Evolutionary conservation across 2,329 filamentous ascomycete species (phyloP).

Genomic region (Penicillium sp.): DNA sequence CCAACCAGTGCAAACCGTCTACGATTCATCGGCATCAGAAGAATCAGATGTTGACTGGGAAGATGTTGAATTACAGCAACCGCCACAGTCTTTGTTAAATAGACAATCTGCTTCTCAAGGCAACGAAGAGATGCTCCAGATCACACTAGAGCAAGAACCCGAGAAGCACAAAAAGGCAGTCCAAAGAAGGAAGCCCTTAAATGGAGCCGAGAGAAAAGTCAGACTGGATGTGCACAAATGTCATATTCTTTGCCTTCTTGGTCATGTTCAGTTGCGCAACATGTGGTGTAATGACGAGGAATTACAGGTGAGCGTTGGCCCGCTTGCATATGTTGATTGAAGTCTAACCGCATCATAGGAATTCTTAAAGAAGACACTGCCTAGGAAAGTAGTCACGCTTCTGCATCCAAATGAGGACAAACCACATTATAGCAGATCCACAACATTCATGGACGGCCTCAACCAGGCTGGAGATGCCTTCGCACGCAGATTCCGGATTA

Average conservation of each 20-base stretch:
- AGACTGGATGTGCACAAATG: conserved; percentile 79
- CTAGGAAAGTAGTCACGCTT: conserved; percentile 62
- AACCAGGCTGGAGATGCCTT: conserved; percentile 66
- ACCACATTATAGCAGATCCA: conserved; percentile 71
- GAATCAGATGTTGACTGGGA: conserved; percentile 65
- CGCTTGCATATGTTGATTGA: not conserved
- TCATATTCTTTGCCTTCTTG: conserved; percentile 78
- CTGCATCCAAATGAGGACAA: conserved; percentile 66
- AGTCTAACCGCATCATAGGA: conserved; percentile 21
- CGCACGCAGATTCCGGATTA: conserved; percentile 67
- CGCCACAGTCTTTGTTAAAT: conserved; percentile 18
- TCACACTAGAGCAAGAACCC: conserved; percentile 37
- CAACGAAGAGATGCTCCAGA: conserved; percentile 32
- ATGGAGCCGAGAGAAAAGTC: conserved; percentile 55
- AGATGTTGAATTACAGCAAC: conserved; percentile 51
- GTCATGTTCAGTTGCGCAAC: conserved; percentile 74
- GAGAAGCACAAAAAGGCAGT: conserved; percentile 23
- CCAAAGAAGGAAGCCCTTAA: conserved; percentile 51
- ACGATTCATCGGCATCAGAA: conserved; percentile 48
- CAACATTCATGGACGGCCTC: conserved; percentile 76
- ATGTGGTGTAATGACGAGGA: conserved; percentile 78
- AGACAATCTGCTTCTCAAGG: conserved; percentile 2
- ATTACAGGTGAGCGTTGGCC: conserved; percentile 54
- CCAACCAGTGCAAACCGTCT: conserved; percentile 31
- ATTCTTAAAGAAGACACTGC: conserved; percentile 62